Evolutionary conservation across 1,139 yeast species (phyloP).

Genomic region (Wickerhamiella pararugosa): DNA sequence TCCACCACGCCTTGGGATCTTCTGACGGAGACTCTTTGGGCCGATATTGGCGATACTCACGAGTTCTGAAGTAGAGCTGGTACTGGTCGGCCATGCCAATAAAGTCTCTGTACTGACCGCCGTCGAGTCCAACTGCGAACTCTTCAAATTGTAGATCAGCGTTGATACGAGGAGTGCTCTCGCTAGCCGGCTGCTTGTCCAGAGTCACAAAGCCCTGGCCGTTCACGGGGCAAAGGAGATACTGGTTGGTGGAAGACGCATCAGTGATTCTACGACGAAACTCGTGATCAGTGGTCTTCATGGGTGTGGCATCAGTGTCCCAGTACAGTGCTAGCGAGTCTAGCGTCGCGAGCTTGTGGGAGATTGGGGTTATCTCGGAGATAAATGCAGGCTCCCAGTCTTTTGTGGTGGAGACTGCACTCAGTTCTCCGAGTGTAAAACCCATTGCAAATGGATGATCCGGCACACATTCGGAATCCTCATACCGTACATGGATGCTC

Average conservation of each 20-base stretch:
- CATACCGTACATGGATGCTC: conserved; percentile 83
- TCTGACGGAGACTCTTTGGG: conserved; percentile 49
- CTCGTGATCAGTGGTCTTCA: conserved; percentile 17
- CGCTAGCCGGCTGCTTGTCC: conserved; percentile 40
- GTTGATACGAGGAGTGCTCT: conserved; percentile 68
- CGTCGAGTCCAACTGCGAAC: conserved; percentile 69
- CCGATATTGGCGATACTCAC: conserved; percentile 54
- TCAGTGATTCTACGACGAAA: conserved; percentile 24
- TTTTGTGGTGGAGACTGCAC: conserved; percentile 81
- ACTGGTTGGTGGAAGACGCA: conserved; percentile 32
- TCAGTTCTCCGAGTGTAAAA: conserved; percentile 63
- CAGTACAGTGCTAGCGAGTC: conserved; percentile 69
- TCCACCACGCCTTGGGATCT: conserved; percentile 69
- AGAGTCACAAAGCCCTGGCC: conserved; percentile 76
- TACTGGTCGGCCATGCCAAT: conserved; percentile 71
- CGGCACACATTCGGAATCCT: conserved; percentile 37
- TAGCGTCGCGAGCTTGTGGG: conserved; percentile 66
- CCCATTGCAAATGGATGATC: conserved; percentile 69
- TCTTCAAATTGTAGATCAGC: conserved; percentile 75
- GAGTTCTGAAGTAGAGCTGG: conserved; percentile 64
- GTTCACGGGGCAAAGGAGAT: conserved; percentile 70
- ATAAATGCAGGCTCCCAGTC: conserved; percentile 80
- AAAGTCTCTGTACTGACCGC: conserved; percentile 70
- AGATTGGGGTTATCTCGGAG: conserved; percentile 47
- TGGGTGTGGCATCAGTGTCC: conserved; percentile 52